phyloP scores from a whole-genome alignment of 495 filamentous ascomycete species.

The Penicillium salamii region DNA sequence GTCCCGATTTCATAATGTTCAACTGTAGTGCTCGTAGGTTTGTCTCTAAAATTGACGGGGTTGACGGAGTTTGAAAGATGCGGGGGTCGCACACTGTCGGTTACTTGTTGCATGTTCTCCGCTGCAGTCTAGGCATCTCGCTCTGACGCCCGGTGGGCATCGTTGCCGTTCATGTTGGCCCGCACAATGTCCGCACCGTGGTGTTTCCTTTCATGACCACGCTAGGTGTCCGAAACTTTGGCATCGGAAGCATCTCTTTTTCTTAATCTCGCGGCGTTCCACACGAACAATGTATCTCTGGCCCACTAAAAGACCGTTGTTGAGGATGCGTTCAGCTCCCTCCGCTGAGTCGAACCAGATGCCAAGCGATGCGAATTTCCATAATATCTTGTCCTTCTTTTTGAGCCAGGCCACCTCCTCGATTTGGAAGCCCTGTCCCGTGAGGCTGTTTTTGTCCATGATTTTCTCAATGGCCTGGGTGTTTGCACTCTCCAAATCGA shows the following conservation, averaged over 20 bases:
- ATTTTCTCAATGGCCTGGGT: too few relatives aligned
- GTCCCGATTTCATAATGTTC: constrained; percentile 27
- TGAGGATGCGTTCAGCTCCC: not conserved
- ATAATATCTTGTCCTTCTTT: not conserved
- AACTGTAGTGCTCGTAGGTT: constrained; percentile 26
- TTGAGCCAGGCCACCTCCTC: not conserved
- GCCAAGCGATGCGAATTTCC: constrained; percentile 4
- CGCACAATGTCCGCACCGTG: constrained; percentile 23
- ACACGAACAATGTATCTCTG: constrained; percentile 19
- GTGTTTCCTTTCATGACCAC: constrained; percentile 29
- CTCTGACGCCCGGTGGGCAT: constrained; percentile 19
- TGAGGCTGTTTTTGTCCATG: not conserved
- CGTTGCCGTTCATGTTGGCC: constrained; percentile 18
- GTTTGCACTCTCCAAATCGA: not conserved
- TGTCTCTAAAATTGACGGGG: constrained; percentile 15
- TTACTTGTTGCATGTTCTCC: constrained; percentile 22
- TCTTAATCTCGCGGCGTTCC: constrained; percentile 17
- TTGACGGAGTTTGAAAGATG: constrained; percentile 6
- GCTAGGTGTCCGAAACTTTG: constrained; percentile 27
- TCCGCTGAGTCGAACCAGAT: too few relatives aligned
- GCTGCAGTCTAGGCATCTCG: constrained; percentile 21
- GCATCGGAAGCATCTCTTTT: constrained; percentile 25
- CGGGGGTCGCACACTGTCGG: constrained; percentile 8
- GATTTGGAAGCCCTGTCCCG: not conserved
- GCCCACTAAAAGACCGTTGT: constrained; percentile 18